Evolutionary conservation across 768 basidiomycete species (phyloP), one percentile per base, ranked within the genome.

Genomic region (Filobasidium wieringae): DNA sequence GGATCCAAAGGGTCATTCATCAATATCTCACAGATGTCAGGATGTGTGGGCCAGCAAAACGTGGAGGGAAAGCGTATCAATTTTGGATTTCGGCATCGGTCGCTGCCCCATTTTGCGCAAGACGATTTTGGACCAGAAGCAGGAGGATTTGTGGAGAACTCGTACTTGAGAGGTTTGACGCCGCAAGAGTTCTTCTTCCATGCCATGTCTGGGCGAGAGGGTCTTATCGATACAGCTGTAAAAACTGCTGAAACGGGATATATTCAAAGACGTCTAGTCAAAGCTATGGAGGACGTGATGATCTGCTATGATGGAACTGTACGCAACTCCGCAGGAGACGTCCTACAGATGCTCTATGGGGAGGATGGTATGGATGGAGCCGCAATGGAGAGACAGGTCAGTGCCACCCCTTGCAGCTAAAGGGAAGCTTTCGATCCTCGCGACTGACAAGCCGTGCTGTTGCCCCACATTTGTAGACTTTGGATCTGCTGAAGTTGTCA

Each of bases 181-280:
- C 93, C 95, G 0, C 91, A 96, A 63, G 95, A 99, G 71, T 99
- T 89, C 79, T 97, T 97, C 80, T 97, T 99, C 83, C 95, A 99
- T 74, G 95, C 95, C 57, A 97, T 97, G 93, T 93, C 93, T 67
- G 93, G 95, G 75, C 88, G 95, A 65, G 95, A 97, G 76, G 95
- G 95, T 79, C 76, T 99, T 53, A 96, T 97, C 68, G 95, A 99
- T 79, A 97, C 95, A 3, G 95, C 95, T 37, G 92, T 99, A 73
- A 99, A 99, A 79, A 99, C 95, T 4, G 95, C 95, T 45, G 95
- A 99, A 76, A 97, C 95, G 0, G 95, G 95, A 64, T 97, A 97
- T 72, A 99, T 97, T 67, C 95, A 99, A 73, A 87, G 93, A 67
- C 87, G 93, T 59, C 79, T 99, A 62, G 95, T 99, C 66, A 99